Base-by-base conservation (phyloP, 1,284 basidiomycete genomes). In the Trichosporon sp. region DNA sequence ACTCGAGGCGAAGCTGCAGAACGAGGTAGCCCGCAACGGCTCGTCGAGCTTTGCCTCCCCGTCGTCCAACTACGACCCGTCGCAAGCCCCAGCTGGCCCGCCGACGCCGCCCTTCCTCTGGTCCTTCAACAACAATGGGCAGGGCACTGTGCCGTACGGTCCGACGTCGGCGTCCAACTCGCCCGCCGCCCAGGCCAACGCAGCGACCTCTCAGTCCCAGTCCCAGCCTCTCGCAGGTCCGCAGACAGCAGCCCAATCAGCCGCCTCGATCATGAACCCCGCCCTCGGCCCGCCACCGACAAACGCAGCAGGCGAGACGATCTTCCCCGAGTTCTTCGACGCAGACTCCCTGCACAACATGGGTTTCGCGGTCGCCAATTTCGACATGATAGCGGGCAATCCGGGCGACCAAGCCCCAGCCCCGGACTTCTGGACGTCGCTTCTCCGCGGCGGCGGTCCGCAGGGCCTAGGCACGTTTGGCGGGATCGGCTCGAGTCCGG, bases 291-390 rank as follows among this genome's bases (percentile, higher is more conserved):
- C 57, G 23, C 57, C 56, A 54, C 33, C 37, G 4, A 58, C 25
- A 5, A 58, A 40, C 34, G 37, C 37, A 7, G n/a, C 21, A 8
- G 34, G 37, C 34, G 57, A 58, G 4, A 64, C 37, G 13, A 33
- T 56, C 23, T 49, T 60, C 21, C 59, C 60, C 61, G 61, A 65
- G 44, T 49, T 65, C 19, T 68, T 68, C 36, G 67, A 68, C 60
- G 49, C 64, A 10, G 58, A 60, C 40, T 58, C 61, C 54, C 62
- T 68, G 32, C 67, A 68, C 25, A 64, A 56, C 58, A 62, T 68
- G 59, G 65, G 65, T 58, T 68, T 60, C 19, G 66, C 66, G 9
- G 64, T 65, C 31, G 65, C 62, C 19, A 68, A 68, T 60, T 68
- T 65, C 57, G 67, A 68, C 67, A 63, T 68, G 59, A 60, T 68